Conservation (phyloP, 768 basidiomycete species). For the Termitomyces sp. region DNA sequence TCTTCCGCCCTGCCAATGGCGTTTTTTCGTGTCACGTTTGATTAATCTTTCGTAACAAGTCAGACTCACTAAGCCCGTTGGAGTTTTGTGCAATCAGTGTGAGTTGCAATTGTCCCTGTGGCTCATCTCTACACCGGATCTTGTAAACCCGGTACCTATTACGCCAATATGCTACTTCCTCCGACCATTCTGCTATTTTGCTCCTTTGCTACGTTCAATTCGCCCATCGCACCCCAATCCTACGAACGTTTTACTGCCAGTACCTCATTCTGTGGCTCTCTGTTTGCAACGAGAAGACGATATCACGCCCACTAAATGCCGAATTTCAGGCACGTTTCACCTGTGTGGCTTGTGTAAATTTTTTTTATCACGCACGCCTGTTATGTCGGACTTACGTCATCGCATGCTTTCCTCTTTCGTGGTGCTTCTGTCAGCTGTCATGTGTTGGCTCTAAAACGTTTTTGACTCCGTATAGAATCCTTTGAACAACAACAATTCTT, state of each 20-base stretch:
- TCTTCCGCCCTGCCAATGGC: slow-evolving; percentile 6
- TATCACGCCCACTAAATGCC: background rate
- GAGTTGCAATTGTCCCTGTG: background rate
- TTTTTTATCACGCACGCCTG: background rate
- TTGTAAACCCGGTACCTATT: background rate
- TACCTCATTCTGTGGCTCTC: background rate
- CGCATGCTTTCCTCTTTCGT: background rate
- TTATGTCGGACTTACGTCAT: background rate
- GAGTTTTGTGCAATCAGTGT: background rate
- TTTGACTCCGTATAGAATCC: background rate
- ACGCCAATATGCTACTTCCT: background rate
- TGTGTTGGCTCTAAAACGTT: too few relatives aligned
- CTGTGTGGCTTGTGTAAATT: background rate
- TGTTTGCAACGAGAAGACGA: background rate
- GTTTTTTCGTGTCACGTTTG: background rate
- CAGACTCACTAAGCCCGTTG: background rate
- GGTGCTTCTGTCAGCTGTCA: background rate
- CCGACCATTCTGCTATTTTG: background rate
- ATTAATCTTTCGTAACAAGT: background rate
- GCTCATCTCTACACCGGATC: background rate
- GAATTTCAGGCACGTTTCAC: background rate
- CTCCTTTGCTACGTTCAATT: background rate
- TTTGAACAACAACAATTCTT: background rate
- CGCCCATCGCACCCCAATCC: background rate
- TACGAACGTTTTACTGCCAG: background rate